Evolutionary conservation across 345 rosid genomes (phyloP).

Genomic region (Brassica rapa): DNA sequence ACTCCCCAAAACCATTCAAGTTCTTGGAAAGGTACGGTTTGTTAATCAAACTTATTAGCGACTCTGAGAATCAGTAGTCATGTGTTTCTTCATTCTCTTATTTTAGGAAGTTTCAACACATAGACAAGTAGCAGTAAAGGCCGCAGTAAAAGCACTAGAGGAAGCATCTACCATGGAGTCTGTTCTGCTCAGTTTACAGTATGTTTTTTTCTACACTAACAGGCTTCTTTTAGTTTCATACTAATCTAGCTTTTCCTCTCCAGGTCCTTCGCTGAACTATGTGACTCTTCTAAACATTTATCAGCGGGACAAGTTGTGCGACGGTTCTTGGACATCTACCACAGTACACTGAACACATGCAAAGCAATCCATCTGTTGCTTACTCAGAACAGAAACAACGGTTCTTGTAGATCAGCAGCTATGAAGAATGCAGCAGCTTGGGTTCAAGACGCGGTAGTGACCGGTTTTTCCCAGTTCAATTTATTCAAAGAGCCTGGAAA

Average conservation of each 20-base stretch:
- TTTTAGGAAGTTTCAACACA: slow-evolving; percentile 42
- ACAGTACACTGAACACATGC: slow-evolving; percentile 39
- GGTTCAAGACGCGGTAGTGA: neutral
- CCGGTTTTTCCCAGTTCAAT: neutral
- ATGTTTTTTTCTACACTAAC: slow-evolving; percentile 24
- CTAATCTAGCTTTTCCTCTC: neutral
- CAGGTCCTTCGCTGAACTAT: slow-evolving; percentile 47
- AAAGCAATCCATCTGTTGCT: slow-evolving; percentile 37
- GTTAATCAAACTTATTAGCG: neutral
- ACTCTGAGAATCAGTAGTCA: slow-evolving; percentile 11
- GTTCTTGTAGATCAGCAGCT: slow-evolving; percentile 17
- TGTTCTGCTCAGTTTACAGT: slow-evolving; percentile 46
- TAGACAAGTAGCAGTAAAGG: slow-evolving; percentile 26
- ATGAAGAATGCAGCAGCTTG: neutral
- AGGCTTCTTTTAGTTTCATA: neutral
- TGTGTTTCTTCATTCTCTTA: slow-evolving; percentile 6
- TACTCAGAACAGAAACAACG: neutral
- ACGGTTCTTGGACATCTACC: slow-evolving; percentile 47
- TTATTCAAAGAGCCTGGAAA: slow-evolving; percentile 38
- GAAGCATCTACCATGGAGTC: slow-evolving; percentile 49
- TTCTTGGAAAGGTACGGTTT: slow-evolving; percentile 45
- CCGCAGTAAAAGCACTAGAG: slow-evolving; percentile 46
- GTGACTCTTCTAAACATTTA: slow-evolving; percentile 38
- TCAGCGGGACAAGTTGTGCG: slow-evolving; percentile 41
- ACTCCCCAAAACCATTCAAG: slow-evolving; percentile 43